Evolutionary conservation across 129 eudicot species (phyloP).

Genomic region (Centaurea solstitialis): DNA sequence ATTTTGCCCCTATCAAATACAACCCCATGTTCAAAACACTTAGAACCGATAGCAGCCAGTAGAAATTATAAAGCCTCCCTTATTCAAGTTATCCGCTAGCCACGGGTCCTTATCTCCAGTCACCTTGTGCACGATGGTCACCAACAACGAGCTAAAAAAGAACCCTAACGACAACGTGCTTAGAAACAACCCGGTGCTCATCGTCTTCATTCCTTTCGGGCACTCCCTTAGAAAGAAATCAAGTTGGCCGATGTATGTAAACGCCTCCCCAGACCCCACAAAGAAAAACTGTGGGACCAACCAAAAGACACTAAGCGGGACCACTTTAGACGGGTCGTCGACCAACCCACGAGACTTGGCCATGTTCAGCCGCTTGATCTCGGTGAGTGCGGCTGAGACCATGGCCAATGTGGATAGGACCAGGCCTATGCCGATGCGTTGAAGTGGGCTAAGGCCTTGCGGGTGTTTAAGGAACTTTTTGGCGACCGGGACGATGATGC

Average conservation of each 20-base stretch:
- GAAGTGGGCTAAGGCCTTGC: slow-evolving; percentile 76
- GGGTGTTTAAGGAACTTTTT: slow-evolving; percentile 47
- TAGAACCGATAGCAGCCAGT: slow-evolving; percentile 64
- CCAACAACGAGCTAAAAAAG: slow-evolving; percentile 78
- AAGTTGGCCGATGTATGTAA: slow-evolving; percentile 79
- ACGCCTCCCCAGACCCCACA: slow-evolving; percentile 80
- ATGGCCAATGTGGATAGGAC: slow-evolving; percentile 60
- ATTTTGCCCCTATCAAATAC: slow-evolving; percentile 50
- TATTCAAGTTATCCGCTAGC: slow-evolving; percentile 74
- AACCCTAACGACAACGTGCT: slow-evolving; percentile 77
- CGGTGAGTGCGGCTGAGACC: slow-evolving; percentile 62
- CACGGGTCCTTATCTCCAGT: slow-evolving; percentile 55
- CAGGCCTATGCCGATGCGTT: slow-evolving; percentile 66
- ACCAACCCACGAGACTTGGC: slow-evolving; percentile 47
- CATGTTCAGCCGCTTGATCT: slow-evolving; percentile 52
- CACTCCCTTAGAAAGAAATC: slow-evolving; percentile 85
- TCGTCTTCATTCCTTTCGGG: slow-evolving; percentile 91
- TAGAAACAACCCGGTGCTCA: slow-evolving; percentile 73
- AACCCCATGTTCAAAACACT: slow-evolving; percentile 54
- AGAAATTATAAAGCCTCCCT: slow-evolving; percentile 78
- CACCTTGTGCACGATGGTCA: slow-evolving; percentile 62
- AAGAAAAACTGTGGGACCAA: slow-evolving; percentile 76
- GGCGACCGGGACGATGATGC: slow-evolving; percentile 53
- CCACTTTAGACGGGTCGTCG: slow-evolving; percentile 29
- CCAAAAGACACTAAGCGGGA: slow-evolving; percentile 70